Evolutionary conservation across 345 rosid genomes (phyloP), one percentile per base, ranked within the genome.

Genomic region (Aethionema arabicum): DNA sequence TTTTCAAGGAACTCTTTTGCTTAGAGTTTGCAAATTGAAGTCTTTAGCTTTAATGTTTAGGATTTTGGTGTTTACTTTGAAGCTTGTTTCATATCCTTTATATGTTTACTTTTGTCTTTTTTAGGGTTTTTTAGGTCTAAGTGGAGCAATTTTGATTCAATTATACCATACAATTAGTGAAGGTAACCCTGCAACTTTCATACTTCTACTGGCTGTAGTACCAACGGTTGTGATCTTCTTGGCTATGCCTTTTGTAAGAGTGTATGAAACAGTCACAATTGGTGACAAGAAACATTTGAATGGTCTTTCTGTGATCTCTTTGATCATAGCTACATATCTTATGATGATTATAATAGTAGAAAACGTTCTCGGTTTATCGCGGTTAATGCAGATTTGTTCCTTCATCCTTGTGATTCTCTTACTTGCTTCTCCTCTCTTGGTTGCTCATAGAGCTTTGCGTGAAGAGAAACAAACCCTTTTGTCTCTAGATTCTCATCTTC

Each of bases 71-170:
- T 21, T 1, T 21, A 21, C 27, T 21, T 21, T 21, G 27, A 12
- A 45, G 31, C 49, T 38, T 10, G 8, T 21, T 21, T 56, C 32
- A 56, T 11, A 29, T 41, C 9, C 27, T 39, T 13, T 31, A 5
- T 30, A 57, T 31, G 13, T 51, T 33, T 66, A 27, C 38, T 9
- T n/a, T 16, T 2, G 32, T 33, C 35, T 21, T 42, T 42, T 48
- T 54, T 83, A 92, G 98, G 93, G 96, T 0, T 92, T 82, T 81
- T 80, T 88, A n/a, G 96, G 98, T 52, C 76, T 92, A 67, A 82
- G 98, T 66, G 93, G 96, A 53, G 98, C 93, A 31, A 77, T 85
- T 8, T 67, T 92, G 30, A 86, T 92, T 66, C 91, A 85, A 68
- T 47, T 81, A 32, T 88, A 88, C 48, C 70, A 81, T 4, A 78